Evolutionary conservation across 192 early-diverging fungal species (phyloP).

Genomic region (Podila epigama): DNA sequence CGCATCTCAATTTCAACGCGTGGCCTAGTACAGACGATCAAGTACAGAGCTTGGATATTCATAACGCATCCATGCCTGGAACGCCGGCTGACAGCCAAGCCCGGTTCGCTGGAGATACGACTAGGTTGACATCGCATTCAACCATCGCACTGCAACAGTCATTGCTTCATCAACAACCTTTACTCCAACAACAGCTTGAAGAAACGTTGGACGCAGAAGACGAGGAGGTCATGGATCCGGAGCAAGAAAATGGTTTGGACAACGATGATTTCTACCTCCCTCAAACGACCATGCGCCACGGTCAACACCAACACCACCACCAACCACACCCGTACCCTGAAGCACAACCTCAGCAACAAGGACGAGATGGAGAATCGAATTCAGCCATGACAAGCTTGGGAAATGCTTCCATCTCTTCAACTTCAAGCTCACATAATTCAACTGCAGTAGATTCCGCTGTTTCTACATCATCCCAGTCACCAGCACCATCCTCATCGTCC

Average conservation of each 20-base stretch:
- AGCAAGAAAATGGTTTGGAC: background rate
- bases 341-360: too few species aligned
- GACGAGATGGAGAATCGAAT: background rate
- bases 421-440: background rate
- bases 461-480: background rate
- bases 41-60: conserved; percentile 2
- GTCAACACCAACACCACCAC: too few species aligned
- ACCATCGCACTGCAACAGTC: background rate
- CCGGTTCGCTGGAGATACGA: background rate
- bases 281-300: too few species aligned
- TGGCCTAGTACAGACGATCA: conserved; percentile 16
- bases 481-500: background rate
- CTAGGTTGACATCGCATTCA: background rate
- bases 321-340: too few species aligned
- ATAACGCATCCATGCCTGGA: background rate
- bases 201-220: too few species aligned
- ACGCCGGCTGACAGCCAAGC: too few species aligned
- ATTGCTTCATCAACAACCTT: background rate
- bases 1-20: conserved; percentile 20
- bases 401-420: background rate
- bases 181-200: too few species aligned
- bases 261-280: too few species aligned
- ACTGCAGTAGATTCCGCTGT: background rate
- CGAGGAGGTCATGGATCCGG: background rate
- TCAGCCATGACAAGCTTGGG: too few species aligned